Base-by-base conservation (phyloP, 2,329 filamentous ascomycete genomes). In the Ceratocystis papillata region DNA sequence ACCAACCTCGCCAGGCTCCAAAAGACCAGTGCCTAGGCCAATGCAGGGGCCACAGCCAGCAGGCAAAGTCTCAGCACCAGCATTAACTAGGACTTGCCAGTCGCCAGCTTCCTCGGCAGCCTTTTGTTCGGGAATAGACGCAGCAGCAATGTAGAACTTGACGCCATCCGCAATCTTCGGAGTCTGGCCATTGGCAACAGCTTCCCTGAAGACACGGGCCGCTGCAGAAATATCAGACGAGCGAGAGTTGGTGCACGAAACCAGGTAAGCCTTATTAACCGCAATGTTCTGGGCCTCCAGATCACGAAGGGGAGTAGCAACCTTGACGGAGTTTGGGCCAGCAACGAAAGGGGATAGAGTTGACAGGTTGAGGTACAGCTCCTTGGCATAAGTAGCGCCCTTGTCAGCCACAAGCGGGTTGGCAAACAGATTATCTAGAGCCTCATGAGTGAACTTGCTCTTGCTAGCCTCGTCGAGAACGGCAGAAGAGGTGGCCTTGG, bases 301-400 rank as follows among this genome's bases (percentile, higher is more conserved):
- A 41, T 93, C 84, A 4, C 79, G 77, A 0, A 97, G 75, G 0
- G 93, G 90, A 0, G 87, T 96, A 0, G 88, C 85, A 0, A 96
- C 78, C 75, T 96, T 96, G 72, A 96, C 90, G 0, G 88, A 92
- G 76, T 96, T 96, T 0, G 93, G 93, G 0, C 93, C 92, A 0
- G 91, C 81, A 8, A 96, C 86, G 66, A 88, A 92, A 0, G 92
- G 92, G 0, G 89, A 87, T 0, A 96, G 81, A 0, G 90, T 92
- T 0, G 87, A 89, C 0, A 96, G 81, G 73, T 96, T 84, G 5
- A 96, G 78, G 73, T 88, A 91, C 0, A 96, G 80, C 50, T 86
- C 78, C 76, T 97, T 96, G 65, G 90, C 87, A 70, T 96, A 97
- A 5, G 78, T 79, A 1, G 91, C 92, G 7, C 85, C 88, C 15